Conservation (phyloP, 2,329 filamentous ascomycete species). For the Rosellinia necatrix region DNA sequence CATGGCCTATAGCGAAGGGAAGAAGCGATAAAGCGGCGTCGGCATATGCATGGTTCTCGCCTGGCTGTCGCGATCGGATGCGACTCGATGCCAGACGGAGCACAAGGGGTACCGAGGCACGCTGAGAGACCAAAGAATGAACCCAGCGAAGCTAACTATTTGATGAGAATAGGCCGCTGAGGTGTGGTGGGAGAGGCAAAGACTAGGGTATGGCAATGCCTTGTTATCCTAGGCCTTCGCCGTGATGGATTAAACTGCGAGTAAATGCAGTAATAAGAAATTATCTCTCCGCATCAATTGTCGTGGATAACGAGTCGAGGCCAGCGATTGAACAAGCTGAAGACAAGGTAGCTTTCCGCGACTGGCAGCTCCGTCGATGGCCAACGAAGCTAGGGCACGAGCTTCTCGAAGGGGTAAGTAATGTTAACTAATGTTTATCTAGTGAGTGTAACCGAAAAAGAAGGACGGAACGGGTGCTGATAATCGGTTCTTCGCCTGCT, state of each 20-base stretch:
- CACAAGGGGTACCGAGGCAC: not conserved
- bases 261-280: too few relatives aligned
- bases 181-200: not conserved
- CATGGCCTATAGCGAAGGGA: conserved; percentile 57
- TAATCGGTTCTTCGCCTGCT: conserved; percentile 7
- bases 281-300: not conserved
- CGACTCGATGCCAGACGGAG: conserved; percentile 11
- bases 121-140: not conserved
- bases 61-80: conserved; percentile 13
- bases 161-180: not conserved
- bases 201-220: not conserved
- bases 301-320: not conserved
- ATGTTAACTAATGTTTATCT: too few relatives aligned
- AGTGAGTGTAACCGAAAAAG: not conserved
- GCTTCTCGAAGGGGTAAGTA: not conserved
- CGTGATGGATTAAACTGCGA: too few relatives aligned
- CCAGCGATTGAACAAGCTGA: conserved; percentile 6
- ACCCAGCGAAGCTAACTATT: too few relatives aligned
- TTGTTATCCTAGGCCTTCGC: too few relatives aligned
- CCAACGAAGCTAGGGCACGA: conserved; percentile 3
- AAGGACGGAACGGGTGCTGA: not conserved
- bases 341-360: conserved; percentile 1
- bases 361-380: not conserved
- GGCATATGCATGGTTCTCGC: conserved; percentile 40
- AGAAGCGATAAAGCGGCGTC: conserved; percentile 31